Evolutionary conservation across 2,329 filamentous ascomycete species (phyloP).

Genomic region (Epichloe typhina): DNA sequence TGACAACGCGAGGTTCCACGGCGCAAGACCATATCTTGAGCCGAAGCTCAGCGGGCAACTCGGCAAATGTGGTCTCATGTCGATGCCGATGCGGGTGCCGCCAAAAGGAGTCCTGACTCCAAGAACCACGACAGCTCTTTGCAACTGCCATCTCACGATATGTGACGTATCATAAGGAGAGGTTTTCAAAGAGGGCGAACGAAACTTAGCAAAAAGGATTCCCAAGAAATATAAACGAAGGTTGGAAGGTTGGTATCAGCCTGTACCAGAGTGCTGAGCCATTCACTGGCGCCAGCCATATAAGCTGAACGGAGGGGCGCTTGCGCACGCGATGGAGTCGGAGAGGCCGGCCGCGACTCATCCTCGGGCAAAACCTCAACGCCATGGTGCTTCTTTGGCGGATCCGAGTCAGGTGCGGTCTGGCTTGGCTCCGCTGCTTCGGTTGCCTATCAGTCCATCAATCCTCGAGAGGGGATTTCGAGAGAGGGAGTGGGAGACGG

Average conservation of each 20-base stretch:
- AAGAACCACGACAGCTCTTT: constrained; percentile 1
- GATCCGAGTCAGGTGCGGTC: background rate
- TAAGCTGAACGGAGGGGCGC: background rate
- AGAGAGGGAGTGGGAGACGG: background rate
- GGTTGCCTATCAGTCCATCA: background rate
- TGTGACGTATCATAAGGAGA: background rate
- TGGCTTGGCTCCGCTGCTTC: background rate
- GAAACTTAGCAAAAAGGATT: background rate
- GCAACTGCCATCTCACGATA: constrained; percentile 2
- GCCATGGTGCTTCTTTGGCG: constrained; percentile 1
- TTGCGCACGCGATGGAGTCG: constrained; percentile 1
- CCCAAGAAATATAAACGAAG: background rate
- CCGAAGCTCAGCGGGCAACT: constrained; percentile 23
- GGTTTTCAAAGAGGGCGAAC: background rate
- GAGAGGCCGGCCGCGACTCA: constrained; percentile 1
- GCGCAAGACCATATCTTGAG: constrained; percentile 25
- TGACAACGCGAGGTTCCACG: constrained; percentile 22
- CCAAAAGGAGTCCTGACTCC: background rate
- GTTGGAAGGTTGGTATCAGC: background rate
- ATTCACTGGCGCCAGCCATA: constrained; percentile 1
- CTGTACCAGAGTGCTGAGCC: constrained; percentile 1
- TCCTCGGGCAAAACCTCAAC: constrained; percentile 1
- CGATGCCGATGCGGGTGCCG: background rate
- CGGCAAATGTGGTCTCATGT: constrained; percentile 12
- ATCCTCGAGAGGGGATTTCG: background rate